Base-by-base conservation (phyloP, 1,284 basidiomycete species). In the Cryptococcus hybrid region DNA sequence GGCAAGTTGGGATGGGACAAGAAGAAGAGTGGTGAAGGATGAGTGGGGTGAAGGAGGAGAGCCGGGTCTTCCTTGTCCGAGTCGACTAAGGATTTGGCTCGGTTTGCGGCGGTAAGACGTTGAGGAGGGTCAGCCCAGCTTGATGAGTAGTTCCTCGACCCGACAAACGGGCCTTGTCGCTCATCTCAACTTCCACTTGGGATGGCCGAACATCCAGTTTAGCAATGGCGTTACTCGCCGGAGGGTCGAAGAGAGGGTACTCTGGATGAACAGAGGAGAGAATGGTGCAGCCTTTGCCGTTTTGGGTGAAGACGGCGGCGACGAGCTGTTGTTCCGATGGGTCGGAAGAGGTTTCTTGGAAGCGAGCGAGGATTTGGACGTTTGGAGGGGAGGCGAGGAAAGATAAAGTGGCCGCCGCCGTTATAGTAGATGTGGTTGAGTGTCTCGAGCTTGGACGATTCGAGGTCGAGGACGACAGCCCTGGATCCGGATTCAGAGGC, bases 211-310 rank as follows among this genome's bases (percentile, higher is more conserved):
- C 56, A 3, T 68, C 58, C 15, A 69, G 66, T 45, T 71, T 70
- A 11, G 59, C 56, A 6, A 80, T 76, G 3, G 79, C 74, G 15
- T 78, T 70, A n/a, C 75, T 63, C 3, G 78, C 79, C 7, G 80
- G 80, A 36, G 82, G 80, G 51, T 77, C 74, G 54, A 78, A 68
- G 40, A 84, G 68, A 2, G 86, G 80, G 64, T 84, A 84, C 69
- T 90, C 89, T 18, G 87, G 80, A 65, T 85, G 86, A 0, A 84
- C 80, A 2, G 82, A 82, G 81, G 85, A 88, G 5, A 90, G 76
- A 1, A 85, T 71, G 0, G 85, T 82, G 34, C 77, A 81, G 2
- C 89, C 89, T 18, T 73, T 67, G 0, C 84, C 85, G n/a, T 85
- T 77, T 0, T 64, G 67, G 46, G 80, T 82, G 3, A 78, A 70